These are phyloP conservation scores for Symbiodinium natans DNA, from an alignment of 73 alveolate genomes.

Conservation along the genomic window DNA sequence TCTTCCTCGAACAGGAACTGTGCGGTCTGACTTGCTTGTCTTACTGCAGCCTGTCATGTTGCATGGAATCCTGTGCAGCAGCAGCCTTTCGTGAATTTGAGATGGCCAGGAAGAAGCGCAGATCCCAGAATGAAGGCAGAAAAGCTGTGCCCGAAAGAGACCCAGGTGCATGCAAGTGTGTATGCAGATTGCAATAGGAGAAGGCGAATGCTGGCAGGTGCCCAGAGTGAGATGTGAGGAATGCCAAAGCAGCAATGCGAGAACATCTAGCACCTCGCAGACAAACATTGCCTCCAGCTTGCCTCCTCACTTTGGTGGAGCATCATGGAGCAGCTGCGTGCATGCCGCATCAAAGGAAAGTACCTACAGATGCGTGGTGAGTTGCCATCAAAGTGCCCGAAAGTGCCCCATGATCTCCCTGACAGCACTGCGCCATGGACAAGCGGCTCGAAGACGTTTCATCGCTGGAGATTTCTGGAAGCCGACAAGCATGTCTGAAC, in stretches of 20 bases:
- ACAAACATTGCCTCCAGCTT: too few species aligned
- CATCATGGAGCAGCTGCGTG: neutral
- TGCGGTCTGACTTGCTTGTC: neutral
- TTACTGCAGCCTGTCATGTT: neutral
- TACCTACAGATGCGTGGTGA: neutral
- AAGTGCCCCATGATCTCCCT: too few species aligned
- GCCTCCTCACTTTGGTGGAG: neutral
- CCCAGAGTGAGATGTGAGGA: neutral
- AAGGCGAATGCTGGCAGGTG: neutral
- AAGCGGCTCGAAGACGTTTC: neutral
- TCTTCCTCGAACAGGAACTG: neutral
- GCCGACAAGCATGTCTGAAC: neutral
- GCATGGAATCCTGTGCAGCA: too few species aligned
- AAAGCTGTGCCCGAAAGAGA: neutral
- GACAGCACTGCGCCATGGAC: neutral
- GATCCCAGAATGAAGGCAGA: neutral
- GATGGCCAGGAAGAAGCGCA: slow-evolving; percentile 11
- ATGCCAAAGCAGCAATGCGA: too few species aligned
- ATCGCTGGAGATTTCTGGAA: neutral
- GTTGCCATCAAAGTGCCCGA: too few species aligned
- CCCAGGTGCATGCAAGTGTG: too few species aligned
- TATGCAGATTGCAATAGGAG: too few species aligned
- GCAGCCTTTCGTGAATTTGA: neutral
- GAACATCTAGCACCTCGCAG: too few species aligned
- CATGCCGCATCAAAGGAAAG: neutral